Evolutionary conservation across 441 rosid genomes (phyloP), one percentile per base, ranked within the genome.

Genomic region (Pelargonium fulgidum): DNA sequence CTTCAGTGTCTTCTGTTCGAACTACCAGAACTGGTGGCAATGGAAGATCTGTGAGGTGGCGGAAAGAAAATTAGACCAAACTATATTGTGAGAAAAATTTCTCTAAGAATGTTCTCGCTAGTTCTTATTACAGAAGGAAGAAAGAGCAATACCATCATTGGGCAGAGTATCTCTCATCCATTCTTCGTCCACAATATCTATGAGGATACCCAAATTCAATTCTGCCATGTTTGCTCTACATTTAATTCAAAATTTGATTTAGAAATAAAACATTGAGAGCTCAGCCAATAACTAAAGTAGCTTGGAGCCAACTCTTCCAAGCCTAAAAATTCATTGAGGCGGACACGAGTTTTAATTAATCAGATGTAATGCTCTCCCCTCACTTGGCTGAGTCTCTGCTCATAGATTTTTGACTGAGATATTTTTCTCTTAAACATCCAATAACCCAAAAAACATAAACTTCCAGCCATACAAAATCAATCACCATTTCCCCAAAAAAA

Each of bases 151-250:
- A 93, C 99, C 93, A 64, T 93, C 99, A 76, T 83, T 83, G 68
- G 97, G 97, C 16, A 93, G 79, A 74, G 97, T 89, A 79, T 91
- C 96, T 63, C 89, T 80, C 99, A 89, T 88, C 97, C 97, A 93
- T 66, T 93, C 97, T 68, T 91, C 97, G 48, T 93, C 99, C 73
- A 91, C 87, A 29, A 91, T 78, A 77, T 93, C 99, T 47, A 91
- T 83, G 68, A 93, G 93, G 78, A 93, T 74, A 36, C 97, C 99
- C 71, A 84, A 67, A 78, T 82, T 88, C 72, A 83, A 41, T 70
- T 91, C 96, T 11, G 91, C 83, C 97, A 89, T 89, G 63, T 22
- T 29, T 1, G 33, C 22, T 52, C 77, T 24, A 65, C 65, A 61
- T 26, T 68, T 68, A 69, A 45, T 68, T 41, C n/a, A 65, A 44